Evolutionary conservation across 2,329 filamentous ascomycete genomes (phyloP), one percentile per base, ranked within the genome.

Genomic region (Elsinoe ampelina): DNA sequence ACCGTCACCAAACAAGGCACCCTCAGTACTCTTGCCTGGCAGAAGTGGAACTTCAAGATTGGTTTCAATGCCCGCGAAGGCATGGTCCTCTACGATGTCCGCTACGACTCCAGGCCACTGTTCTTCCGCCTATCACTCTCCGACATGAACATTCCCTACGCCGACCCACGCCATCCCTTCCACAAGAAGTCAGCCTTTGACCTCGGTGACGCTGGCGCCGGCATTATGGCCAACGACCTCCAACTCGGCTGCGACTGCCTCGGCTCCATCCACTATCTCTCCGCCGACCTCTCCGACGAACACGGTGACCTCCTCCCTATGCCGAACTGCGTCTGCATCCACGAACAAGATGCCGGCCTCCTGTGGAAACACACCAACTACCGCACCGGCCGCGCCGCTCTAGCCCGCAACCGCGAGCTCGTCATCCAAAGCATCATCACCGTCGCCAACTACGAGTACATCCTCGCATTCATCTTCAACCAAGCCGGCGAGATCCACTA

Each of bases 351-450:
- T 62, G 80, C 76, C 20, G 84, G 84, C 2, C 82, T 86, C 57
- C 80, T 80, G 39, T 85, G 83, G 77, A 87, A 87, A 65, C 84
- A 87, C 70, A 86, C 82, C 50, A 87, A 87, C 68, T 85, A 86
- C 70, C 75, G 84, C 8, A 85, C 82, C 4, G 80, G 79, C 0
- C 75, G 81, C 8, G 82, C 84, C 1, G 83, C 80, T 0, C 76
- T 86, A 3, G 78, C 80, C 15, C 78, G 84, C 17, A 82, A 80
- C 60, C 76, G 84, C 22, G 82, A 87, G 65, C 71, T 87, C 3
- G 83, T 87, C 0, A 66, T 87, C 5, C 84, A 87, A 65, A 81
- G 79, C 63, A 87, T 87, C 67, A 85, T 85, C 70, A 87, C 83
- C 0, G 81, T 87, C 3, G 77, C 82, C 10, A 87, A 87, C 70